Evolutionary conservation across 805 yeast species (phyloP), one percentile per base, ranked within the genome.

Genomic region (Barnettozyma pratensis): DNA sequence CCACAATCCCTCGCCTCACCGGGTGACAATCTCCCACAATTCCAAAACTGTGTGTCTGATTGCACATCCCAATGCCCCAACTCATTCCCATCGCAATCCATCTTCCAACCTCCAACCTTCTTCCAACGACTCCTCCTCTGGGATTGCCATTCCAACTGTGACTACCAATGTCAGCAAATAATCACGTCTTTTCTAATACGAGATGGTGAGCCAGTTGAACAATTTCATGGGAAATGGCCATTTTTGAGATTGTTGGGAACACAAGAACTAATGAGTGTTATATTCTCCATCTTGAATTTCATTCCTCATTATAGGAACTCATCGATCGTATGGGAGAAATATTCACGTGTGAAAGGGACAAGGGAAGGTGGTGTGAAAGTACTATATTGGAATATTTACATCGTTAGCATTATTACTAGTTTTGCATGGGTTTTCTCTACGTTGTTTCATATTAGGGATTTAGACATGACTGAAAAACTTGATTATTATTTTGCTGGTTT

Each of bases 161-260:
- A 94, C 67, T 94, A 94, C 65, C 85, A 82, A 57, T 94, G 99
- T 64, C 98, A 94, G 65, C 81, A 89, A 48, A 62, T 79, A 7
- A 71, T 92, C 41, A 90, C 96, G 0, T 59, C 61, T 2, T 69
- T 76, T 37, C 71, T 96, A 26, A 66, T 69, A 12, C 54, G 49
- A 0, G 54, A 66, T 3, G 72, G 74, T n/a, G 73, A 76, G 50
- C 83, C 80, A 48, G 69, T 88, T 0, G 75, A 75, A 38, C 99
- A 94, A 64, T 94, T 88, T 68, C 97, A 94, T 65, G 99, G 99
- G 0, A 94, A 94, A 69, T 94, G 99, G 99, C 98, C 98, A 3
- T 94, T 94, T 60, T 53, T 72, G 14, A 74, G 99, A 44, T 61
- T 86, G 0, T 66, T 75, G n/a, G 96, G 96, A 0, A 70, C 85